These are phyloP conservation scores for Amanita pallidorosea DNA, from an alignment of 768 basidiomycete species.

Conservation along the genomic window DNA sequence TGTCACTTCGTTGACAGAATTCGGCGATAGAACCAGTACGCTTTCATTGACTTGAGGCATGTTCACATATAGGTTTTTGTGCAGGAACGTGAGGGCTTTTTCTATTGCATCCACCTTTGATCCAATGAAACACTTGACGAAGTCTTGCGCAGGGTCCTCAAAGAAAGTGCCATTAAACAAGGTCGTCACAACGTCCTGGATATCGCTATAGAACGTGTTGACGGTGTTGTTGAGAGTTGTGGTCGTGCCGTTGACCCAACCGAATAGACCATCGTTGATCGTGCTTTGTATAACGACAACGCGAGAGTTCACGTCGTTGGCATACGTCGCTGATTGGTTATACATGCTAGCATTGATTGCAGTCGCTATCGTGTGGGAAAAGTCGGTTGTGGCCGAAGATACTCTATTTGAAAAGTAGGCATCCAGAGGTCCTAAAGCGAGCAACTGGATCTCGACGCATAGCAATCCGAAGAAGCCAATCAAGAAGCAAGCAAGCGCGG, in stretches of 20 bases:
- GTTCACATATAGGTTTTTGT: conserved; percentile 74
- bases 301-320: conserved; percentile 61
- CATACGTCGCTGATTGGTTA: conserved; percentile 70
- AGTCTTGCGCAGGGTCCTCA: conserved; percentile 72
- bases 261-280: conserved; percentile 83
- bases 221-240: conserved; percentile 80
- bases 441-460: conserved; percentile 78
- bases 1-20: conserved; percentile 61
- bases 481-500: conserved; percentile 82
- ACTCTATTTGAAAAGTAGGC: conserved; percentile 56
- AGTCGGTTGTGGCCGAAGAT: conserved; percentile 47
- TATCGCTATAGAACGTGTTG: conserved; percentile 74
- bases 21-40: conserved; percentile 67
- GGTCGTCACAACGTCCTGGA: conserved; percentile 66
- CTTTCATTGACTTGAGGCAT: conserved; percentile 70
- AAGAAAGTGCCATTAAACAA: conserved; percentile 84
- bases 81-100: conserved; percentile 82
- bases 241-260: conserved; percentile 91
- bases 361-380: conserved; percentile 60
- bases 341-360: conserved; percentile 79
- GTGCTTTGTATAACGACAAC: conserved; percentile 61
- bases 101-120: conserved; percentile 82
- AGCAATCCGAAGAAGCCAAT: conserved; percentile 89
- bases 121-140: conserved; percentile 86
- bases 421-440: conserved; percentile 67